These are phyloP conservation scores for Wickerhamomyces ciferrii DNA, from an alignment of 805 yeast genomes.

Conservation along the genomic window DNA sequence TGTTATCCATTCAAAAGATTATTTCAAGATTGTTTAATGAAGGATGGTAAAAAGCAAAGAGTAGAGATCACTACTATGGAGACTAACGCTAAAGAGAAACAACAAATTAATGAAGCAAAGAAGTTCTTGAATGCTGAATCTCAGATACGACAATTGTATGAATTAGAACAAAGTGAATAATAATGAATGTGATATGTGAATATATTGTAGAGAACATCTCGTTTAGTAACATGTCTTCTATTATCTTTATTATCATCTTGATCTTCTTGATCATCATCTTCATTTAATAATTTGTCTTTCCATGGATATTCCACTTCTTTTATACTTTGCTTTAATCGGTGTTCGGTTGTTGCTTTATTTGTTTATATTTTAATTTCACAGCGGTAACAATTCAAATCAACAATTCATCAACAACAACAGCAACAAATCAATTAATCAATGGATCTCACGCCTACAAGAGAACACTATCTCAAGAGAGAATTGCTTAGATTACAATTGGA, in stretches of 20 bases:
- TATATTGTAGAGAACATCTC: too few relatives aligned
- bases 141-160: slow-evolving; percentile 1
- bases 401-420: neutral
- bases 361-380: too few relatives aligned
- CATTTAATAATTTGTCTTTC: too few relatives aligned
- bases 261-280: too few relatives aligned
- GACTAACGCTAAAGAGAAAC: slow-evolving; percentile 27
- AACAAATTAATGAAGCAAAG: slow-evolving; percentile 2
- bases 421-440: too few relatives aligned
- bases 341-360: neutral
- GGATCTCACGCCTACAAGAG: slow-evolving; percentile 53
- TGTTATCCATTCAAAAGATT: slow-evolving; percentile 46
- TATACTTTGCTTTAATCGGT: too few relatives aligned
- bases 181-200: neutral
- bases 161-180: neutral
- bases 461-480: slow-evolving; percentile 85
- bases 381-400: neutral
- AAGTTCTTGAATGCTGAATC: slow-evolving; percentile 6
- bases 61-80: slow-evolving; percentile 33
- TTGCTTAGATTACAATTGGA: slow-evolving; percentile 57
- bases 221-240: too few relatives aligned
- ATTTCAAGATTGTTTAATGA: slow-evolving; percentile 36
- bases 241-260: too few relatives aligned
- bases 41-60: slow-evolving; percentile 17
- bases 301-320: too few relatives aligned